Percentiles rank a stretch among this genome's conserved stretches.
Conservation (phyloP, 2,329 filamentous ascomycete species). For the Alternaria consortialis region DNA sequence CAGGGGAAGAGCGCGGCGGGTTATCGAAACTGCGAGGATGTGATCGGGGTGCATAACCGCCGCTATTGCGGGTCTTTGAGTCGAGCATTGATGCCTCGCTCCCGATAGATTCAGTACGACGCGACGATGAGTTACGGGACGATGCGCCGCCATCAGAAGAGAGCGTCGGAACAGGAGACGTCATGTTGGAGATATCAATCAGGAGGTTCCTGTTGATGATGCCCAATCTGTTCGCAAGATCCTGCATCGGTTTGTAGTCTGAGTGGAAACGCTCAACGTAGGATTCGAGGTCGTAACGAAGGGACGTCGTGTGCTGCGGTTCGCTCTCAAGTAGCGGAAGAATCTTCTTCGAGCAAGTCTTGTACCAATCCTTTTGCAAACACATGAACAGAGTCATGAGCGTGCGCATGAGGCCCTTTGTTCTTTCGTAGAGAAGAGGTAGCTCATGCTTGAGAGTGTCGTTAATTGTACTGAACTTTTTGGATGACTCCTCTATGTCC, state of each 20-base stretch:
- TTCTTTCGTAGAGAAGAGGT: slow-evolving; percentile 81
- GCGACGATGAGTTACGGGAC: slow-evolving; percentile 54
- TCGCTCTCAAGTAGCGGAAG: slow-evolving; percentile 72
- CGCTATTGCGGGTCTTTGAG: slow-evolving; percentile 66
- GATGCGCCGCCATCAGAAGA: slow-evolving; percentile 52
- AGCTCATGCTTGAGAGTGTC: slow-evolving; percentile 93
- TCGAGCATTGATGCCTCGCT: slow-evolving; percentile 49
- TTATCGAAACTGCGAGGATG: slow-evolving; percentile 39
- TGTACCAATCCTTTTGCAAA: slow-evolving; percentile 84
- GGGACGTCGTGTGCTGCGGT: slow-evolving; percentile 52
- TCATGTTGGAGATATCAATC: slow-evolving; percentile 67
- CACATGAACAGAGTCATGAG: slow-evolving; percentile 85
- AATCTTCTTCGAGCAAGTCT: slow-evolving; percentile 84
- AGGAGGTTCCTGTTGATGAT: slow-evolving; percentile 78
- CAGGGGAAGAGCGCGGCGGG: slow-evolving; percentile 40
- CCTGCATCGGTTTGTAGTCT: slow-evolving; percentile 76
- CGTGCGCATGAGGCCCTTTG: slow-evolving; percentile 82
- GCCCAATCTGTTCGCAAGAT: slow-evolving; percentile 74
- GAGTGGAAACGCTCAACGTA: slow-evolving; percentile 80
- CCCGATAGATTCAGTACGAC: slow-evolving; percentile 54
- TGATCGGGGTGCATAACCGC: slow-evolving; percentile 62
- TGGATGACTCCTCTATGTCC: slow-evolving; percentile 82
- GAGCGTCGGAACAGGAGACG: slow-evolving; percentile 61
- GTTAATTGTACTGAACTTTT: slow-evolving; percentile 90
- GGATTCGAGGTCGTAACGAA: slow-evolving; percentile 73